Conservation (phyloP, 1,284 basidiomycete genomes). For the Tilletia horrida region DNA sequence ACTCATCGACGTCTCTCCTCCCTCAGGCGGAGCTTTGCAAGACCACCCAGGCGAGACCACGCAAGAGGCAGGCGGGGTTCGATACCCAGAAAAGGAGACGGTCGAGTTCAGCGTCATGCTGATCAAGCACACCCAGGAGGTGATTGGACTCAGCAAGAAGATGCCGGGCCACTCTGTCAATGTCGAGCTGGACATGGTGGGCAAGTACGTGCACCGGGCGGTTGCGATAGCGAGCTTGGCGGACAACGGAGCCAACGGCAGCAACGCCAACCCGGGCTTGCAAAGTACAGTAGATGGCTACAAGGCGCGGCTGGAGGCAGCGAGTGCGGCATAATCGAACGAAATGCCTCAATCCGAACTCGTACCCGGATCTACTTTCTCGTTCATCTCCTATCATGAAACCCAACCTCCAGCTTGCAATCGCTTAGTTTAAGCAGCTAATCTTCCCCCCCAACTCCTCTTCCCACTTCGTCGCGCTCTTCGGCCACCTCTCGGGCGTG, state of each 20-base stretch:
- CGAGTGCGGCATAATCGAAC: neutral
- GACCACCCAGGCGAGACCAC: slow-evolving; percentile 32
- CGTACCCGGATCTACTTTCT: neutral
- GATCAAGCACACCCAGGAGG: slow-evolving; percentile 53
- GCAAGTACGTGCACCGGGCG: slow-evolving; percentile 52
- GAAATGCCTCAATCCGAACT: no score
- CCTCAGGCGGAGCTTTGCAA: slow-evolving; percentile 39
- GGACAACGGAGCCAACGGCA: neutral
- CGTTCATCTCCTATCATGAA: neutral
- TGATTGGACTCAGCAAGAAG: slow-evolving; percentile 48
- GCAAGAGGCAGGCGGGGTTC: slow-evolving; percentile 23
- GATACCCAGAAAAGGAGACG: slow-evolving; percentile 29
- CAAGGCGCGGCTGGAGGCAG: slow-evolving; percentile 14
- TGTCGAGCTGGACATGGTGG: slow-evolving; percentile 54
- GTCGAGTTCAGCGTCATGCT: slow-evolving; percentile 54
- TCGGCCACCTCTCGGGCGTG: no score
- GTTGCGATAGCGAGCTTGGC: slow-evolving; percentile 30
- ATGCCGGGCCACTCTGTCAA: slow-evolving; percentile 50
- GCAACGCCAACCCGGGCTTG: neutral
- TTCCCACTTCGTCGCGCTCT: no score
- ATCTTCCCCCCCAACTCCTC: no score
- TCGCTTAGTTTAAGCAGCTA: no score
- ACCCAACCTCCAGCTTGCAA: no score
- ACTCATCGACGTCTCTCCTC: slow-evolving; percentile 67
- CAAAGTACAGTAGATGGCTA: slow-evolving; percentile 8